phyloP scores from a whole-genome alignment of 768 basidiomycete species.

The Amylocystis lapponica region DNA sequence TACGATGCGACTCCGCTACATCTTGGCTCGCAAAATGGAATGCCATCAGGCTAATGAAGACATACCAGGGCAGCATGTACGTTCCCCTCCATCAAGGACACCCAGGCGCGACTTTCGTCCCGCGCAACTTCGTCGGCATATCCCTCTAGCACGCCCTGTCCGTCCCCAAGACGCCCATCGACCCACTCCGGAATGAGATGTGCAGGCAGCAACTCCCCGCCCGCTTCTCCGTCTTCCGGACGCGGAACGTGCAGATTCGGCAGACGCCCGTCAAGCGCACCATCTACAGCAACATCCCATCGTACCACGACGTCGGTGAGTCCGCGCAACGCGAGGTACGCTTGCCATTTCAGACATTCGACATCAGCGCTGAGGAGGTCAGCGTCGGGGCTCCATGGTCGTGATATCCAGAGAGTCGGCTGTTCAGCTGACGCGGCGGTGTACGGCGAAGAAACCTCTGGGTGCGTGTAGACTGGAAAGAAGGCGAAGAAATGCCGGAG shows the following conservation, averaged over 20 bases:
- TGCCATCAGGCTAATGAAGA: not conserved
- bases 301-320: conserved; percentile 47
- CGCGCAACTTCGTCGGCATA: conserved; percentile 53
- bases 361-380: conserved; percentile 63
- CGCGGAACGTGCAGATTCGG: conserved; percentile 64
- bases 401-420: conserved; percentile 65
- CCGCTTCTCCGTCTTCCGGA: conserved; percentile 22
- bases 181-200: conserved; percentile 73
- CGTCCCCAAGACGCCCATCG: conserved; percentile 40
- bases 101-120: conserved; percentile 81
- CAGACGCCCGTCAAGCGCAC: conserved; percentile 60
- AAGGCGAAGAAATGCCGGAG: conserved; percentile 47
- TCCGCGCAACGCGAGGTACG: conserved; percentile 68
- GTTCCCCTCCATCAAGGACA: conserved; percentile 67
- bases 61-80: conserved; percentile 72
- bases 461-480: conserved; percentile 56
- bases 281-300: conserved; percentile 65
- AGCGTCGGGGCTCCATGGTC: conserved; percentile 15
- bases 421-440: conserved; percentile 19
- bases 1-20: not conserved
- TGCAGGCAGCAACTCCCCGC: conserved; percentile 52
- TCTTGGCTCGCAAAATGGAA: no score
- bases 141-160: conserved; percentile 51
- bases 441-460: conserved; percentile 31
- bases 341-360: conserved; percentile 89